phyloP scores from a whole-genome alignment of 805 yeast species.

The Yamadazyma sp. region DNA sequence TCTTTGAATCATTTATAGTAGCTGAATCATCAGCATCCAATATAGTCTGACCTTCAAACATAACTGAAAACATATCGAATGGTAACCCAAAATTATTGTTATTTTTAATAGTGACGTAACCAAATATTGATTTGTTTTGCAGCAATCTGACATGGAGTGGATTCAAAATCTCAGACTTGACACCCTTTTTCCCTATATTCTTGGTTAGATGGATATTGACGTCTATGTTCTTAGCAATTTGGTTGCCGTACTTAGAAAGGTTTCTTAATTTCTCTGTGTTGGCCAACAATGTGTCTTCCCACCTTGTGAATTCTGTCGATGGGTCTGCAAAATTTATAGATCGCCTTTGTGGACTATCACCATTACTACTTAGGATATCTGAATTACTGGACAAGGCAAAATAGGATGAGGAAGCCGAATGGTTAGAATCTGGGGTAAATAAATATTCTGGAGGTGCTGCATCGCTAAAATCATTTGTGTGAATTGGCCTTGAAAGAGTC shows the following conservation, averaged over 20 bases:
- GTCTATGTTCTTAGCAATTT: slow-evolving; percentile 22
- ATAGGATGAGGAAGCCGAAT: background rate
- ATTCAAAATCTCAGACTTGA: slow-evolving; percentile 27
- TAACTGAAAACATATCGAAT: slow-evolving; percentile 38
- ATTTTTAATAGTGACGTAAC: slow-evolving; percentile 31
- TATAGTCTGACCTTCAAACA: slow-evolving; percentile 33
- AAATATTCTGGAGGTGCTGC: slow-evolving; percentile 33
- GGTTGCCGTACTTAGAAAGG: slow-evolving; percentile 27
- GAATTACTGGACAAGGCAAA: background rate
- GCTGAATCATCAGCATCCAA: slow-evolving; percentile 9
- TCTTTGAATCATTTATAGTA: slow-evolving; percentile 17
- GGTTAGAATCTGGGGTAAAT: slow-evolving; percentile 15
- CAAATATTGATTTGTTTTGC: slow-evolving; percentile 38
- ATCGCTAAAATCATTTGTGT: slow-evolving; percentile 16
- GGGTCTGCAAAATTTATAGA: slow-evolving; percentile 8
- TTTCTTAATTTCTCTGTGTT: slow-evolving; percentile 33
- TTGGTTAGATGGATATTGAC: slow-evolving; percentile 32
- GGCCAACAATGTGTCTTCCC: slow-evolving; percentile 36
- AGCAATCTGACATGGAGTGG: slow-evolving; percentile 28
- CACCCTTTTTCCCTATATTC: slow-evolving; percentile 30
- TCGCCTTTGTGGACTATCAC: background rate
- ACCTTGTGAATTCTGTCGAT: slow-evolving; percentile 7
- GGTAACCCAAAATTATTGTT: slow-evolving; percentile 26
- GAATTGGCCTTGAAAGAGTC: slow-evolving; percentile 16
- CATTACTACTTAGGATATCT: background rate